A percentile compares a stretch with the other conserved stretches of the same genome.
Conservation (phyloP, 768 basidiomycete species). For the Krasilnikovozyma curviuscula region DNA sequence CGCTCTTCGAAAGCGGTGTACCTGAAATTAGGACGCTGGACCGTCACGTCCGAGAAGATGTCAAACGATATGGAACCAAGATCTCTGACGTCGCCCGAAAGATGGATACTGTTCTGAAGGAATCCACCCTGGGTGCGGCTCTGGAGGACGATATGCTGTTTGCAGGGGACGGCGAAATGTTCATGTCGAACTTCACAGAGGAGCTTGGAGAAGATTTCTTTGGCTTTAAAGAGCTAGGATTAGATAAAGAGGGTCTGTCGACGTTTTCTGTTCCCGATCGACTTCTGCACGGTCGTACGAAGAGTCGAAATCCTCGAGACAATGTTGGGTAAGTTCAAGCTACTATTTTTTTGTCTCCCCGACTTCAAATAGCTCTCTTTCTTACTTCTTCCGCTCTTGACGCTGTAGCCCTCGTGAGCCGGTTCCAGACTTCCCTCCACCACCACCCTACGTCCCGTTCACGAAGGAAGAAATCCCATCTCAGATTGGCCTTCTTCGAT, state of each 20-base stretch:
- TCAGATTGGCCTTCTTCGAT: slow-evolving; percentile 68
- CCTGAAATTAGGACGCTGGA: slow-evolving; percentile 61
- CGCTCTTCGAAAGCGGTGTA: slow-evolving; percentile 72
- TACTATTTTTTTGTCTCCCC: background rate
- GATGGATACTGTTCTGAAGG: slow-evolving; percentile 30
- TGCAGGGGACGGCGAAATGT: slow-evolving; percentile 45
- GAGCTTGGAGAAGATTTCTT: slow-evolving; percentile 82
- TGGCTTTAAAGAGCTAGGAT: slow-evolving; percentile 67
- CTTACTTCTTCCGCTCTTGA: background rate
- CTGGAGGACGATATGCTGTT: slow-evolving; percentile 47
- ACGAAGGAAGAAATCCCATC: slow-evolving; percentile 43
- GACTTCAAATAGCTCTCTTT: background rate
- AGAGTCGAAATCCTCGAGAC: slow-evolving; percentile 27
- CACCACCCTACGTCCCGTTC: slow-evolving; percentile 59
- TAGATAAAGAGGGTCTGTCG: slow-evolving; percentile 65
- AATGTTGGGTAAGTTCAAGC: slow-evolving; percentile 34
- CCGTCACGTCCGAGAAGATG: slow-evolving; percentile 70
- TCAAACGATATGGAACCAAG: slow-evolving; percentile 59
- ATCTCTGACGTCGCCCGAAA: slow-evolving; percentile 69
- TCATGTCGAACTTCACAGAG: slow-evolving; percentile 68
- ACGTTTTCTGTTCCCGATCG: slow-evolving; percentile 59
- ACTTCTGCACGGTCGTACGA: slow-evolving; percentile 47
- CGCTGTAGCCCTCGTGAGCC: slow-evolving; percentile 19
- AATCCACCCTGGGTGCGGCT: slow-evolving; percentile 18
- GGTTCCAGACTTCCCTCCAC: slow-evolving; percentile 58